Base-by-base conservation (phyloP, 2,329 filamentous ascomycete genomes). In the Phoma sp. region DNA sequence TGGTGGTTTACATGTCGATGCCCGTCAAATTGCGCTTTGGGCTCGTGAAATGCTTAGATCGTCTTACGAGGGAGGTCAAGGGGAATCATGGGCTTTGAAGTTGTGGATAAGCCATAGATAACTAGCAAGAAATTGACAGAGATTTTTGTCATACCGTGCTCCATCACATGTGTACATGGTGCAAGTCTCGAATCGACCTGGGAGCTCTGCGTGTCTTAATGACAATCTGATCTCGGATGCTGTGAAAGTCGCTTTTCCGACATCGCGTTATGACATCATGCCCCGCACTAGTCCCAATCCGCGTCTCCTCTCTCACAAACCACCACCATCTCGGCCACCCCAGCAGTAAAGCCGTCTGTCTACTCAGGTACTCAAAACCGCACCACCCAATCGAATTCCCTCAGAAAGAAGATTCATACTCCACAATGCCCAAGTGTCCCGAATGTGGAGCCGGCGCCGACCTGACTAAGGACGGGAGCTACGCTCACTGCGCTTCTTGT, bases 401-500 rank as follows among this genome's bases (percentile, higher is more conserved):
- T 30, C 29, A 30, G 7, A 13, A 29, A 32, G 3, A 25, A 42
- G 22, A 0, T 32, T 24, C 13, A 43, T 10, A 13, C 24, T 9
- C 14, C 13, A 18, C 33, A 50, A 68, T 68, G 67, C 55, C 65
- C 18, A 27, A 56, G n/a, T 70, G 67, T 51, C 67, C 67, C 30
- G 66, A 68, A 59, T 70, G 67, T 43, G 66, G 61, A 11, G 66
- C 67, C 8, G 52, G 57, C 8, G 67, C 67, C 39, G 67, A 70
- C 50, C 32, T 68, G 46, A 70, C 67, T 2, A 68, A 68, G 50
- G 67, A 70, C 37, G 66, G 67, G 10, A 58, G 57, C 32, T 70
- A 64, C 49, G 67, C 67, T 24, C 67, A 70, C 42, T 70, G 67
- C 44, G 66, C 67, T 42, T 67, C 64, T 7, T 70, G 67, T 70